Evolutionary conservation across 2,329 filamentous ascomycete genomes (phyloP), one percentile per base, ranked within the genome.

Genomic region (Colletotrichum caudatum): DNA sequence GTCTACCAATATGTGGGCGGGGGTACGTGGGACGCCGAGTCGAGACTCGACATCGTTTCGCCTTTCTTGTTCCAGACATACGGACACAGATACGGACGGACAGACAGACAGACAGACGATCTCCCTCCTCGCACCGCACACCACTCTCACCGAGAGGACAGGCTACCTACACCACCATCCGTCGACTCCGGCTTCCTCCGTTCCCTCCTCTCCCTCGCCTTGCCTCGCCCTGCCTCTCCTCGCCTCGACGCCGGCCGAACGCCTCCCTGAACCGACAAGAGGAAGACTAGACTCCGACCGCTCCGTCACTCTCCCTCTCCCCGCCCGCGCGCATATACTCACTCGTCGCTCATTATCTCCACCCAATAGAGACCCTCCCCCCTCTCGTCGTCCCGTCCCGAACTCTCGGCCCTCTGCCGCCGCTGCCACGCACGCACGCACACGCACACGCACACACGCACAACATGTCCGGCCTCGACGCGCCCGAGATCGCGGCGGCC

Each of bases 401-500:
- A 64, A 60, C 69, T 57, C 39, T 14, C 50, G 12, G 9, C 23
- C 26, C 39, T 33, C 33, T 39, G 18, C 44, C 33, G 41, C 63
- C 39, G 41, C 63, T 9, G 58, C 44, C 29, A 57, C 20, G 9
- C n/a, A 11, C 44, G 1, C 20, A 7, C 20, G 11, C 20, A 5
- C 18, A 46, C 18, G 9, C 18, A 5, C 18, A 44, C 41, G 18
- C 41, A 18, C 41, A n/a, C 57, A 44, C n/a, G 20, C 37, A 18
- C 11, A 33, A 44, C 26, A 90, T 90, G 88, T 90, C 88, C 74
- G 87, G 86, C 76, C 81, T 85, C 78, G 83, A 89, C 78, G 79
- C 85, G 69, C 84, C 89, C 78, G 90, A 91, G 56, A 88, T 92
- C 76, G 82, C 85, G 66, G 84, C 86, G 64, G 91, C 90, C 74